These are phyloP conservation scores for Botrytis pseudocinerea DNA, from an alignment of 2,329 filamentous ascomycete genomes.

Conservation along the genomic window DNA sequence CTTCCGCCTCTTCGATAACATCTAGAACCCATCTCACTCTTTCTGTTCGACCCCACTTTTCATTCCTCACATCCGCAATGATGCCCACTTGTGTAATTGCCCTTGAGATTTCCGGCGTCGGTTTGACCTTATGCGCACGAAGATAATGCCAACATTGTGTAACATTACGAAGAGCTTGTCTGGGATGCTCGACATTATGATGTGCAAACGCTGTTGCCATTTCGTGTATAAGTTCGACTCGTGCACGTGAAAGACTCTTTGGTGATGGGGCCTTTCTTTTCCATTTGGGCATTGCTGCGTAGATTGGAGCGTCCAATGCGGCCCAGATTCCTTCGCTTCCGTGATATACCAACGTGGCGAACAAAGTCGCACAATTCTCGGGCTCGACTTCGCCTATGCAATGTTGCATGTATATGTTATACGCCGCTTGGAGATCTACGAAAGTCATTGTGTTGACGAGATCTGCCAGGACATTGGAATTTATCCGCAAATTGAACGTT, in stretches of 20 bases:
- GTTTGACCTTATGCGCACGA: slow-evolving; percentile 28
- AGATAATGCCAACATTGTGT: slow-evolving; percentile 35
- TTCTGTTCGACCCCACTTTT: slow-evolving; percentile 29
- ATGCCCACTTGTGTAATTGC: slow-evolving; percentile 33
- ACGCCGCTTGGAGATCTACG: not conserved
- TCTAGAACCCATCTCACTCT: slow-evolving; percentile 33
- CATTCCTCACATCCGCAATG: slow-evolving; percentile 29
- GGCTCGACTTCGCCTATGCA: slow-evolving; percentile 23
- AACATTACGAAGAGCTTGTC: slow-evolving; percentile 36
- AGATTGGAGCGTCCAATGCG: slow-evolving; percentile 29
- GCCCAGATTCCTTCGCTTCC: slow-evolving; percentile 30
- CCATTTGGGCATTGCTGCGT: slow-evolving; percentile 12
- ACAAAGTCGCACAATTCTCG: slow-evolving; percentile 27
- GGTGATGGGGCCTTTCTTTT: slow-evolving; percentile 1
- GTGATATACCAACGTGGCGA: slow-evolving; percentile 32
- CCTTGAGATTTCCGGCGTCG: slow-evolving; percentile 31
- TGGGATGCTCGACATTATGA: slow-evolving; percentile 20
- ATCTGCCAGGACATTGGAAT: not conserved
- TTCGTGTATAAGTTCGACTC: slow-evolving; percentile 30
- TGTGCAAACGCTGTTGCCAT: slow-evolving; percentile 38
- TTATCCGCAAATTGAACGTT: not conserved
- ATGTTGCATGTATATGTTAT: slow-evolving; percentile 19
- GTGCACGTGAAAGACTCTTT: slow-evolving; percentile 26
- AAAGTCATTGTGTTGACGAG: slow-evolving; percentile 1
- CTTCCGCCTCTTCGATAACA: slow-evolving; percentile 33